Evolutionary conservation across 1,284 basidiomycete species (phyloP), one percentile per base, ranked within the genome.

Genomic region (Austropuccinia psidii): DNA sequence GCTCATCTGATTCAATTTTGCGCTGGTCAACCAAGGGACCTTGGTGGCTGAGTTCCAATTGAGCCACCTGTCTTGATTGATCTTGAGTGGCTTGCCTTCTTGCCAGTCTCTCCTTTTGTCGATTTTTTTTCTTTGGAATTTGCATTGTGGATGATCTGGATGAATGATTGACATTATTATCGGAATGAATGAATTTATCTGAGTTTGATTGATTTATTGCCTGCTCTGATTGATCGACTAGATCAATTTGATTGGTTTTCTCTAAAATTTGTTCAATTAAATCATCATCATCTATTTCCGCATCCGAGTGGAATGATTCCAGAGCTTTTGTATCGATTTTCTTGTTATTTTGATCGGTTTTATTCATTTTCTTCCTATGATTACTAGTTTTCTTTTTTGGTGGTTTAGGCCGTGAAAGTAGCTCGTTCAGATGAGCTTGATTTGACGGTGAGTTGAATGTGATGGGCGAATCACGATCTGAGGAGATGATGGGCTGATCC

Each of bases 81-180:
- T 55, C 50, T 17, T 69, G 52, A 19, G 52, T 45, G 33, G 52
- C 66, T n/a, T 41, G 24, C 4, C 66, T 52, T n/a, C 47, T 69
- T 15, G 54, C 52, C 35, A 69, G 27, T 21, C 54, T 57, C 17
- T 45, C 37, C 19, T 69, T 69, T 9, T 57, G 52, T 13, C 66
- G 54, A 49, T 69, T 35, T 15, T 37, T 29, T 27, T 49, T 45
- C 13, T 43, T 43, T 6, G 52, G 6, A 27, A 29, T n/a, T 54
- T 54, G 15, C 21, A 29, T 24, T 24, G 21, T 24, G 27, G 52
- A 21, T 19, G 45, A 49, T 19, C 19, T 24, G 3, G 24, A 19
- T 11, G 45, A 4, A 4, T 49, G 45, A 49, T 17, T 24, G 19
- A 49, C 45, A 19, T 49, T 11, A 19, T 49, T 13, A 4, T n/a